Evolutionary conservation across 768 basidiomycete species (phyloP).

Genomic region (Dioszegia hungarica): DNA sequence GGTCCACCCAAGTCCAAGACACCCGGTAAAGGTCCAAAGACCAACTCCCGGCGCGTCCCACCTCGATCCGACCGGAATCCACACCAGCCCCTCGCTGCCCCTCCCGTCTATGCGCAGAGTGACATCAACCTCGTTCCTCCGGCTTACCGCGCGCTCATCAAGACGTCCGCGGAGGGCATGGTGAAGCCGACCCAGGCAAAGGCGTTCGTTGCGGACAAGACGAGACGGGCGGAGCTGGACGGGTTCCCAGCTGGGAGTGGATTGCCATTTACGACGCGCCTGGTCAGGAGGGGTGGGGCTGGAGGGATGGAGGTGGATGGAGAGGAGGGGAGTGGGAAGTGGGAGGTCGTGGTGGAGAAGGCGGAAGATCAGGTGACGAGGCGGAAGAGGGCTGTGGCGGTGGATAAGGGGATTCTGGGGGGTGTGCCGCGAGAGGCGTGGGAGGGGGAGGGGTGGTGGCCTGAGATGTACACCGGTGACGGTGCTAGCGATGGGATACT

Average conservation of each 20-base stretch:
- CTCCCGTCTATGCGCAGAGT: slow-evolving; percentile 9
- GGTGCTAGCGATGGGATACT: too few species aligned
- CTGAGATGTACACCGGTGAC: slow-evolving; percentile 29
- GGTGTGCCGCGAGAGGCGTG: slow-evolving; percentile 34
- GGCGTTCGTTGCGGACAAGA: background rate
- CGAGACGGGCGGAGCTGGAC: background rate
- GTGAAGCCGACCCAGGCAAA: slow-evolving; percentile 9
- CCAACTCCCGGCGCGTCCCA: too few species aligned
- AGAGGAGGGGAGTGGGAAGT: background rate
- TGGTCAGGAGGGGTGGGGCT: background rate
- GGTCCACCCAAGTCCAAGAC: too few species aligned
- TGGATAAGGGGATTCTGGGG: background rate
- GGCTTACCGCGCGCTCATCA: slow-evolving; percentile 20
- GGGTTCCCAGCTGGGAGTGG: slow-evolving; percentile 4
- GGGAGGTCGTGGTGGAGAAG: background rate
- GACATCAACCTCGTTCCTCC: slow-evolving; percentile 21
- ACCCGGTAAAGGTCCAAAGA: too few species aligned
- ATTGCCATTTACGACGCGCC: slow-evolving; percentile 7
- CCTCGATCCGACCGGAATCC: background rate
- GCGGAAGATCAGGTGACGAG: slow-evolving; percentile 3
- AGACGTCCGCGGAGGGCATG: slow-evolving; percentile 6
- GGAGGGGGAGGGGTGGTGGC: slow-evolving; percentile 46
- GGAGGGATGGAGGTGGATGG: background rate
- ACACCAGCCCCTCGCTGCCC: background rate
- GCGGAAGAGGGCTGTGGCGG: slow-evolving; percentile 1